Evolutionary conservation across 2,329 filamentous ascomycete genomes (phyloP), one percentile per base, ranked within the genome.

Genomic region (Trichoderma harzianum): DNA sequence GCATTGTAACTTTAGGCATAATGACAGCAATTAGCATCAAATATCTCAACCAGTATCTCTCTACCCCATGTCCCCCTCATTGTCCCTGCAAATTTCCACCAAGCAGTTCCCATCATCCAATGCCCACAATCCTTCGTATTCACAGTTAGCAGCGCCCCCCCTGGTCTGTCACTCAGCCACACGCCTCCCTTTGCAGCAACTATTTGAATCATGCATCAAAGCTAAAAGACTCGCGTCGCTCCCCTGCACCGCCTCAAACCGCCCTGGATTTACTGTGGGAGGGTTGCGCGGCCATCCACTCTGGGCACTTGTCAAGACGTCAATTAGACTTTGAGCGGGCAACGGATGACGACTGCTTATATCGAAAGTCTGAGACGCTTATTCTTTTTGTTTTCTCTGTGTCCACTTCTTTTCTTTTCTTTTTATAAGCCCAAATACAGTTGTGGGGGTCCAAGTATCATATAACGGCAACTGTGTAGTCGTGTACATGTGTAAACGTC

Each of bases 271-370:
- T 7, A 34, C 62, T 51, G 39, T 3, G 18, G 61, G 39, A 32
- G 62, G 62, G 62, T 65, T 65, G 62, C 62, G 62, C 6, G 62
- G 62, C 62, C 39, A 30, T 53, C 43, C 61, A 64, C 61, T 57
- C 61, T 18, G 36, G 18, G 10, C 36, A 6, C 24, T 16, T 47
- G 61, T 21, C 36, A 53, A 51, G 28, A 12, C 26, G 43, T 32
- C 57, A 36, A 61, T 61, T 21, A 34, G 57, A 61, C 57, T 32
- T 60, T n/a, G 30, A 21, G 55, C 28, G 26, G 26, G 18, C 55
- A 55, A 57, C 43, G 53, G 47, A 53, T 53, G 47, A 53, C 47
- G 47, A 53, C 47, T 11, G 47, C 47, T 14, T 53, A 24, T 53
- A 53, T 51, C 47, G 1, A 53, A 12, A 21, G 16, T 43, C 10